Percentiles rank a stretch among this genome's conserved stretches.
These are phyloP conservation scores for Diaporthe sp. DNA, from an alignment of 2,329 filamentous ascomycete genomes.

Conservation along the genomic window DNA sequence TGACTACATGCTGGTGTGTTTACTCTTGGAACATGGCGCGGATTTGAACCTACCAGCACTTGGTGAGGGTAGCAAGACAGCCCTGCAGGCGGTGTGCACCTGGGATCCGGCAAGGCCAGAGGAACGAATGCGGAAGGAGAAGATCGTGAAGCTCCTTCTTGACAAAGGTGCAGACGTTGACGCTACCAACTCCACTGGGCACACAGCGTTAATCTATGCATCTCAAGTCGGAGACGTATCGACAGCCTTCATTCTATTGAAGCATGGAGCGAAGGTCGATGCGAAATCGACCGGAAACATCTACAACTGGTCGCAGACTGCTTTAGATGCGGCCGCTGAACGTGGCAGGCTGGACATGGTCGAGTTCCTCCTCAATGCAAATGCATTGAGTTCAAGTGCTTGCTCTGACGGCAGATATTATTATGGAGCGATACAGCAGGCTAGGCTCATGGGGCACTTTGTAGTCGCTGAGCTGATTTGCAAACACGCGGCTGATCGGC, in stretches of 20 bases:
- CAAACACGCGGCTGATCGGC: not conserved
- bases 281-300: no score
- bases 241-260: not conserved
- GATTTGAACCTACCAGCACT: not conserved
- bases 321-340: not conserved
- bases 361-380: conserved; percentile 22
- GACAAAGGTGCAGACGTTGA: not conserved
- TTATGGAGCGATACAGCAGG: not conserved
- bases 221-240: not conserved
- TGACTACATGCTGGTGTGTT: not conserved
- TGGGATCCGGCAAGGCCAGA: not conserved
- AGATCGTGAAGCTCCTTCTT: not conserved
- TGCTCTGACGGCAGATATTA: not conserved
- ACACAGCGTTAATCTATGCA: not conserved
- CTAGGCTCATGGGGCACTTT: accelerated
- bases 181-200: not conserved
- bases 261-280: not conserved
- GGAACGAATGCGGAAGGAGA: not conserved
- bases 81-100: not conserved
- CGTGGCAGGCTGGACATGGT: conserved; percentile 14
- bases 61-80: accelerated
- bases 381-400: not conserved
- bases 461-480: not conserved
- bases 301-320: not conserved
- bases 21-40: not conserved